phyloP scores from a whole-genome alignment of 2,329 filamentous ascomycete genomes.

The Cladosporium colombiae region DNA sequence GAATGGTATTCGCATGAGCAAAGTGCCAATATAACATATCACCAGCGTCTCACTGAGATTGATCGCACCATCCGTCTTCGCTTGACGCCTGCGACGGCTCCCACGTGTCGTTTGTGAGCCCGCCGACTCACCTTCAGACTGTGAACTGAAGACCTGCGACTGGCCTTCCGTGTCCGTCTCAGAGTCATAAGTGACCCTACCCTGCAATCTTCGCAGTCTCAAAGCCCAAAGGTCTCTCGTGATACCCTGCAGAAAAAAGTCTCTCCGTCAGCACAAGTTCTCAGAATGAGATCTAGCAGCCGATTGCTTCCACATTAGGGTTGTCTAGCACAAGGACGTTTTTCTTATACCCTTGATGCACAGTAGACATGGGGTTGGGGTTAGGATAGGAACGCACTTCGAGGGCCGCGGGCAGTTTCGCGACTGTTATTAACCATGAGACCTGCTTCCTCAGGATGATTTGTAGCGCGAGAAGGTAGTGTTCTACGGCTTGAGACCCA shows the following conservation, averaged over 20 bases:
- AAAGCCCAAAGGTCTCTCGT: conserved; percentile 85
- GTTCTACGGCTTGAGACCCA: conserved; percentile 69
- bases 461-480: conserved; percentile 84
- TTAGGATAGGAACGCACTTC: conserved; percentile 54
- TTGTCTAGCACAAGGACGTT: conserved; percentile 15
- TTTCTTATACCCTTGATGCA: conserved; percentile 7
- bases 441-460: conserved; percentile 81
- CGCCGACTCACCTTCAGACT: conserved; percentile 52
- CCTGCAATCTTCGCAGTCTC: conserved; percentile 60
- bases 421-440: conserved; percentile 67
- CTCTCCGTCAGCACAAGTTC: conserved; percentile 22
- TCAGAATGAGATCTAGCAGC: not conserved
- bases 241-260: conserved; percentile 49
- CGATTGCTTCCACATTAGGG: conserved; percentile 1
- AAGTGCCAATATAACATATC: conserved; percentile 75
- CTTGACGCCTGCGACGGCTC: conserved; percentile 38
- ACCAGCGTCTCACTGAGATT: conserved; percentile 72
- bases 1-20: conserved; percentile 76
- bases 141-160: conserved; percentile 60
- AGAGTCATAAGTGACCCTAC: conserved; percentile 41
- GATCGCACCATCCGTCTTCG: conserved; percentile 55
- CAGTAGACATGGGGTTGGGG: conserved; percentile 2
- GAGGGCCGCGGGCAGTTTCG: conserved; percentile 69
- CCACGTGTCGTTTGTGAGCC: conserved; percentile 37
- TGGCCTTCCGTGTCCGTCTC: conserved; percentile 38